A percentile compares a stretch with the other conserved stretches of the same genome.
These are phyloP conservation scores for Solanum infundibuliforme DNA, from an alignment of 257 asterid genomes.

Conservation along the genomic window DNA sequence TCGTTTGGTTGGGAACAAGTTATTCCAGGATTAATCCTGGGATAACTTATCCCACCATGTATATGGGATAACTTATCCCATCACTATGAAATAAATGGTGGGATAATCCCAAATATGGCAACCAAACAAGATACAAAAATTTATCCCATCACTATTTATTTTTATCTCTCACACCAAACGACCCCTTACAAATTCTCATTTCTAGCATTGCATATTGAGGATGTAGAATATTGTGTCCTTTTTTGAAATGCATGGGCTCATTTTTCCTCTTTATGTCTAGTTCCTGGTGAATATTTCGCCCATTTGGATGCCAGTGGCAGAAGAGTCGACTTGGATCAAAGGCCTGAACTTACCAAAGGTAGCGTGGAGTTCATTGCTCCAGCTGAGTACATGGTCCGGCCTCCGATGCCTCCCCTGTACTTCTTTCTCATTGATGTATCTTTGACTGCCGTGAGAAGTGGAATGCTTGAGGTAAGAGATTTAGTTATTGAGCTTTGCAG, in stretches of 20 bases:
- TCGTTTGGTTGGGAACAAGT: too few relatives aligned
- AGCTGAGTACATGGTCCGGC: slow-evolving; percentile 77
- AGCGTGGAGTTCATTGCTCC: slow-evolving; percentile 82
- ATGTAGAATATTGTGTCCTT: not conserved
- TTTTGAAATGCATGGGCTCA: slow-evolving; percentile 12
- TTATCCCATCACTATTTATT: too few relatives aligned
- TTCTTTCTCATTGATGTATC: slow-evolving; percentile 91
- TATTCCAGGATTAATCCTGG: too few relatives aligned
- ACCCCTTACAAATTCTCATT: not conserved
- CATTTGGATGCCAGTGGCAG: slow-evolving; percentile 66
- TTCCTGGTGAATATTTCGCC: slow-evolving; percentile 71
- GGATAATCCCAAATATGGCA: too few relatives aligned
- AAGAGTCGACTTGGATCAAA: slow-evolving; percentile 72
- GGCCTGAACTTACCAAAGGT: slow-evolving; percentile 83
- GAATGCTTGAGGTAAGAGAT: slow-evolving; percentile 76
- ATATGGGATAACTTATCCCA: too few relatives aligned
- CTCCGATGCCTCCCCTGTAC: slow-evolving; percentile 80
- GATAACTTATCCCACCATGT: too few relatives aligned
- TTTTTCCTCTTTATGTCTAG: slow-evolving; percentile 34
- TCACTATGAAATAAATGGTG: too few relatives aligned
- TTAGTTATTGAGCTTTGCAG: not conserved
- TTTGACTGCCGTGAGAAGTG: slow-evolving; percentile 70
- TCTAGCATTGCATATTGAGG: not conserved
- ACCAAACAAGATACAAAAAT: too few relatives aligned
- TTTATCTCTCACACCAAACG: too few relatives aligned